Percentiles rank a stretch among this genome's conserved stretches.
Evolutionary conservation across 208 protist genomes (phyloP).

Genomic region (Naegleria lovaniensis): DNA sequence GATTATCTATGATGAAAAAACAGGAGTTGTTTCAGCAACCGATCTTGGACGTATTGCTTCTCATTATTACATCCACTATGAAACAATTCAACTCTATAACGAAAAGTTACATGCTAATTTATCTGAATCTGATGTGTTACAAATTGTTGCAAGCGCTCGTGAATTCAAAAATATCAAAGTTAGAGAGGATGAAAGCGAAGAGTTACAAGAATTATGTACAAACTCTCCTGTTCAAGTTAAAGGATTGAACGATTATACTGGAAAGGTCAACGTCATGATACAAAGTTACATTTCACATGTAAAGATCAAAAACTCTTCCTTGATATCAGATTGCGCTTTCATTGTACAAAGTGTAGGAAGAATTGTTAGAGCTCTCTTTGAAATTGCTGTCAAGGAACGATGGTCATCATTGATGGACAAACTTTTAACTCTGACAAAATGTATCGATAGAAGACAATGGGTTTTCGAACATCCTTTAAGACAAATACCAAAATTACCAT

Average conservation of each 20-base stretch:
- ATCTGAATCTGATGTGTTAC: slow-evolving; percentile 79
- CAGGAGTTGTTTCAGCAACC: slow-evolving; percentile 48
- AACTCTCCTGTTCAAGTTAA: slow-evolving; percentile 53
- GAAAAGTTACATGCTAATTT: slow-evolving; percentile 74
- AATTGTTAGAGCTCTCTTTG: slow-evolving; percentile 91
- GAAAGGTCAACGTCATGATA: slow-evolving; percentile 91
- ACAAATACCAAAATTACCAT: slow-evolving; percentile 50
- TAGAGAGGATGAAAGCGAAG: slow-evolving; percentile 87
- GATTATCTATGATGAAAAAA: slow-evolving; percentile 48
- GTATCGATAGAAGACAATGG: slow-evolving; percentile 87
- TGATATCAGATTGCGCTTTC: slow-evolving; percentile 89
- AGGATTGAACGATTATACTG: slow-evolving; percentile 69
- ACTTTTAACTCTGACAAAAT: slow-evolving; percentile 81
- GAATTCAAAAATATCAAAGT: slow-evolving; percentile 94
- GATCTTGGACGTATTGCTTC: slow-evolving; percentile 89
- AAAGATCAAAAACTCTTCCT: slow-evolving; percentile 71
- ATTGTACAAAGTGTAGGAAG: slow-evolving; percentile 88
- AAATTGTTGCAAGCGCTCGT: slow-evolving; percentile 71
- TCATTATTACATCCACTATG: slow-evolving; percentile 94
- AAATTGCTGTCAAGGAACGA: slow-evolving; percentile 87
- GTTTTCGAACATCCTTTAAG: slow-evolving; percentile 75
- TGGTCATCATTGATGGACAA: slow-evolving; percentile 70
- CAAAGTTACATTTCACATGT: slow-evolving; percentile 88
- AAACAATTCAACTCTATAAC: slow-evolving; percentile 89
- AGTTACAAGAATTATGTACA: slow-evolving; percentile 76